phyloP scores from a whole-genome alignment of 192 early-diverging fungal genomes.

The Chytriomyces sp. region DNA sequence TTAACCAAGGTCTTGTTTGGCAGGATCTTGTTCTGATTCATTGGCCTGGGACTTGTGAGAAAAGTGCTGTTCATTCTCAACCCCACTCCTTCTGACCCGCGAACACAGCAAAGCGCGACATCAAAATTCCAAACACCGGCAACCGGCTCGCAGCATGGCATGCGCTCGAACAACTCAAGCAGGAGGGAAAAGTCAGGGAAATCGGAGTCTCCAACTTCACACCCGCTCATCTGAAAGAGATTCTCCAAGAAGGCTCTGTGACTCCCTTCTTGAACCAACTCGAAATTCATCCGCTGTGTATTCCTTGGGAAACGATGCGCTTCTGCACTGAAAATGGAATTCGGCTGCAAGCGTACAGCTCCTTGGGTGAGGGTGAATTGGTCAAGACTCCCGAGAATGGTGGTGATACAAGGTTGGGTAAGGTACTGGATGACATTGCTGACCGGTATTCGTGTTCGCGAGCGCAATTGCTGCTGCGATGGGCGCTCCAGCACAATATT shows the following conservation, averaged over 20 bases:
- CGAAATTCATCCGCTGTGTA: conserved; percentile 48
- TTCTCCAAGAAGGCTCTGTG: conserved; percentile 41
- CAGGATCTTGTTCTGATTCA: conserved; percentile 43
- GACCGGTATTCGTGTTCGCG: conserved; percentile 12
- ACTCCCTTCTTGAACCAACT: conserved; percentile 40
- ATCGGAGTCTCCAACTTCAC: conserved; percentile 78
- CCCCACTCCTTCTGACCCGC: neutral
- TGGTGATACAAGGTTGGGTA: neutral
- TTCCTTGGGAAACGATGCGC: conserved; percentile 7
- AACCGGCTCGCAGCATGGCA: conserved; percentile 43
- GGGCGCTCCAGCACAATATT: conserved; percentile 35
- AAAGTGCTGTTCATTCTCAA: neutral
- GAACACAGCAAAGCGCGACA: conserved; percentile 14
- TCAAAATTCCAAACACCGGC: conserved; percentile 20
- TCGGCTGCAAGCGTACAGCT: conserved; percentile 43
- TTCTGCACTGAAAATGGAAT: conserved; percentile 34
- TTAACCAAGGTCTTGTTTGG: neutral
- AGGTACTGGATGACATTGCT: conserved; percentile 13
- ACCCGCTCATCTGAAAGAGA: conserved; percentile 58
- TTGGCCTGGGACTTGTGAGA: conserved; percentile 38
- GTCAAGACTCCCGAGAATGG: neutral
- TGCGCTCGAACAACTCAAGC: conserved; percentile 43
- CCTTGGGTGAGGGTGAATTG: conserved; percentile 47
- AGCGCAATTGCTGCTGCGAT: conserved; percentile 48
- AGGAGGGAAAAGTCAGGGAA: conserved; percentile 52